These are phyloP conservation scores for Carex pumila DNA, from an alignment of 176 grass and related monocot genomes.

Conservation along the genomic window DNA sequence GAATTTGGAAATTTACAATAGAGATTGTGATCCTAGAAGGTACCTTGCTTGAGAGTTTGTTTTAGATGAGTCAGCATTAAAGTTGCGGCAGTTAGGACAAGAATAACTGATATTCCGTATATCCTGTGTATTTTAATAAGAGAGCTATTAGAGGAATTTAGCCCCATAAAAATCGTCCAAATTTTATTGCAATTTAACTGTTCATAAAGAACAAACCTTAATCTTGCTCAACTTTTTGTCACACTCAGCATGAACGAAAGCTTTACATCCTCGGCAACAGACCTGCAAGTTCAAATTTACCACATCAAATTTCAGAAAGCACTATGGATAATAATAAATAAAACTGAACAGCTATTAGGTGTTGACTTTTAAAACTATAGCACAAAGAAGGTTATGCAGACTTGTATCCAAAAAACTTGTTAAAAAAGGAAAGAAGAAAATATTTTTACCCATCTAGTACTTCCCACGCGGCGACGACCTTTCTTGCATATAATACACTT, in stretches of 20 bases:
- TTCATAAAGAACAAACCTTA: slow-evolving; percentile 34
- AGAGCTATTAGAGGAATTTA: slow-evolving; percentile 33
- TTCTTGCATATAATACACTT: slow-evolving; percentile 90
- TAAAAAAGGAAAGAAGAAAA: slow-evolving; percentile 5
- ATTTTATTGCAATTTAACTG: slow-evolving; percentile 2
- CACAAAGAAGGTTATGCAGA: not conserved
- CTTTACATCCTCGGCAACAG: slow-evolving; percentile 71
- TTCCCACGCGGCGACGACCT: slow-evolving; percentile 42
- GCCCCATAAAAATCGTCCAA: not conserved
- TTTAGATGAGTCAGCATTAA: slow-evolving; percentile 24
- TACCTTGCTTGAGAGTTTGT: slow-evolving; percentile 56
- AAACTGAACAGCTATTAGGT: not conserved
- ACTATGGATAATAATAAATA: not conserved
- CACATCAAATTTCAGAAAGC: slow-evolving; percentile 22
- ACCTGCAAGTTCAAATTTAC: slow-evolving; percentile 40
- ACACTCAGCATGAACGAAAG: slow-evolving; percentile 70
- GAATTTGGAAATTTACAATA: not conserved
- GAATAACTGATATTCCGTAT: slow-evolving; percentile 50
- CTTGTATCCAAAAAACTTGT: not conserved
- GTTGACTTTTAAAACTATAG: not conserved
- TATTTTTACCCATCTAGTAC: slow-evolving; percentile 68
- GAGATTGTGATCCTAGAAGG: not conserved
- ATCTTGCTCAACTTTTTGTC: slow-evolving; percentile 63
- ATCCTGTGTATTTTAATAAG: slow-evolving; percentile 42
- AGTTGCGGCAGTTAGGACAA: slow-evolving; percentile 65